Percentiles rank a stretch among this genome's conserved stretches.
phyloP scores from a whole-genome alignment of 2,329 filamentous ascomycete species.

The Fusarium sp. region DNA sequence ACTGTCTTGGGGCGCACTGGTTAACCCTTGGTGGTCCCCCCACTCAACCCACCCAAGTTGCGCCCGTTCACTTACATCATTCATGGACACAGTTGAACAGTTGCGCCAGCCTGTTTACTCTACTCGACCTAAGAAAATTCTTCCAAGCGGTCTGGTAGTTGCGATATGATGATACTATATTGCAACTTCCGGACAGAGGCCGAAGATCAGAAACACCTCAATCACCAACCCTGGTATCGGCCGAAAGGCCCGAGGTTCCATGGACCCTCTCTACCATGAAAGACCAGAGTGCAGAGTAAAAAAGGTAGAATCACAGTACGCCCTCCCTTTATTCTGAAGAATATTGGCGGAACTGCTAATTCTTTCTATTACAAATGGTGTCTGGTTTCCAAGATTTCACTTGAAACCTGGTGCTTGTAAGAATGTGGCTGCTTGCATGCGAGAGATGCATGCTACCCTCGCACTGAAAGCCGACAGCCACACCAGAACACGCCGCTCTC shows the following conservation, averaged over 20 bases:
- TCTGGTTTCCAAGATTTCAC: conserved; percentile 16
- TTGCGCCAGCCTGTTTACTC: conserved; percentile 22
- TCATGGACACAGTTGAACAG: conserved; percentile 35
- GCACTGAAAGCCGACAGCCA: conserved; percentile 23
- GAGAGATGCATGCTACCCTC: conserved; percentile 37
- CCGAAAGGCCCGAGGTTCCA: conserved; percentile 2
- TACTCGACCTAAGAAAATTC: conserved; percentile 16
- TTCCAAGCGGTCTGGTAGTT: conserved; percentile 23
- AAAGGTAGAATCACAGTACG: not conserved
- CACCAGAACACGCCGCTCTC: conserved; percentile 41
- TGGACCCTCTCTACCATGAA: not conserved
- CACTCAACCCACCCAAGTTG: conserved; percentile 37
- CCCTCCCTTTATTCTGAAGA: not conserved
- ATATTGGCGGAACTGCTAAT: not conserved
- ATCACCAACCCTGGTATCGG: conserved; percentile 5
- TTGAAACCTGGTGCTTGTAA: conserved; percentile 4
- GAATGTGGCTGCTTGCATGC: conserved; percentile 21
- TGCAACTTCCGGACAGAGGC: conserved; percentile 17
- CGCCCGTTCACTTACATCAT: conserved; percentile 46
- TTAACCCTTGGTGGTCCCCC: conserved; percentile 36
- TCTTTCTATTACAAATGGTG: conserved; percentile 3
- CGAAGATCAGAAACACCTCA: conserved; percentile 18
- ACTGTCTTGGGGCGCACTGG: conserved; percentile 7
- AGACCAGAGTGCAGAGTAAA: not conserved
- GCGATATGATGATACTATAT: conserved; percentile 22